phyloP scores from a whole-genome alignment of 306 rosid species.

The Coriaria nepalensis region DNA sequence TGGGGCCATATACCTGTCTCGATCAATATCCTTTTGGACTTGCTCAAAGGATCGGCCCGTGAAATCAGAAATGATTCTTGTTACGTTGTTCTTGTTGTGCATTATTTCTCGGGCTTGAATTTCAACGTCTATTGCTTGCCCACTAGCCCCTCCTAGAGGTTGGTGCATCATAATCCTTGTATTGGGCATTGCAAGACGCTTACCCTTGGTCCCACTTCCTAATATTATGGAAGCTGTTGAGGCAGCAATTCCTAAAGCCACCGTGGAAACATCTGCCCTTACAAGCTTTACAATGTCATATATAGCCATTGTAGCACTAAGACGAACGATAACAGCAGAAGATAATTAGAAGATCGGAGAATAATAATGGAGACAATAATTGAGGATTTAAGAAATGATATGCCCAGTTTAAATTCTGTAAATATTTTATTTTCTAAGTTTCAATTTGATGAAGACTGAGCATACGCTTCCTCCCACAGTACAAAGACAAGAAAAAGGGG shows the following conservation, averaged over 20 bases:
- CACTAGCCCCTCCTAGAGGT: conserved; percentile 96
- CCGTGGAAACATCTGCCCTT: conserved; percentile 90
- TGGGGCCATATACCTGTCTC: conserved; percentile 87
- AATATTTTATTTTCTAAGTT: too few relatives aligned
- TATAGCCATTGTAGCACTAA: conserved; percentile 90
- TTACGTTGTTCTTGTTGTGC: conserved; percentile 58
- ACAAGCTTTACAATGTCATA: conserved; percentile 82
- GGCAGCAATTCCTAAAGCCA: conserved; percentile 84
- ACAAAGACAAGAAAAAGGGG: too few relatives aligned
- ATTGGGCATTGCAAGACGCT: conserved; percentile 96
- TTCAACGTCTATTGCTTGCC: conserved; percentile 90
- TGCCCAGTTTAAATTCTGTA: too few relatives aligned
- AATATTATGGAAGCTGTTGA: conserved; percentile 90
- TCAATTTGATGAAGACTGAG: too few relatives aligned
- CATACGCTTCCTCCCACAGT: too few relatives aligned
- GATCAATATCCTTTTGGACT: conserved; percentile 71
- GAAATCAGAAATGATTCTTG: conserved; percentile 50
- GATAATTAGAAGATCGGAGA: conserved; percentile 16
- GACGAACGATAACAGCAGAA: conserved; percentile 15
- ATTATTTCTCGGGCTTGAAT: conserved; percentile 85
- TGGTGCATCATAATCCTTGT: conserved; percentile 88
- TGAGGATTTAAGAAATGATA: too few relatives aligned
- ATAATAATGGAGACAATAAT: background rate
- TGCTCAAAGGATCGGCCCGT: conserved; percentile 78
- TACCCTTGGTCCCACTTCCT: conserved; percentile 90